phyloP scores from a whole-genome alignment of 2,329 filamentous ascomycete species.

The Colletotrichum sp. region DNA sequence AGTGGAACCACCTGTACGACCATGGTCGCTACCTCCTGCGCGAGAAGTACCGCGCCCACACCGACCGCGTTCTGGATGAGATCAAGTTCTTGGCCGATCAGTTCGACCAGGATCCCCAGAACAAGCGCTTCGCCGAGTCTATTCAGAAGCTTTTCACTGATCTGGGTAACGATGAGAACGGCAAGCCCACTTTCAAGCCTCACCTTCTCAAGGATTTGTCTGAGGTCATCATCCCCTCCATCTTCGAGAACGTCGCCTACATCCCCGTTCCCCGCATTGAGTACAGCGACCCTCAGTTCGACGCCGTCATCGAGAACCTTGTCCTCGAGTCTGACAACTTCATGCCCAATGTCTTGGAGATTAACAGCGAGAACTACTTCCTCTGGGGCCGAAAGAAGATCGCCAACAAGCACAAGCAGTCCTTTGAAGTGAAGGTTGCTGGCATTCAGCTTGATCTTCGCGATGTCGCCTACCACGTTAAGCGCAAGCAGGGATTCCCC shows the following conservation, averaged over 20 bases:
- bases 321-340: conserved; percentile 97
- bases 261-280: conserved; percentile 94
- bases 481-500: conserved; percentile 93
- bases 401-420: conserved; percentile 77
- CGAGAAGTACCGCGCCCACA: conserved; percentile 85
- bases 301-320: conserved; percentile 92
- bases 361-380: conserved; percentile 93
- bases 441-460: conserved; percentile 92
- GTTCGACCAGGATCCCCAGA: conserved; percentile 87
- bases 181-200: conserved; percentile 89
- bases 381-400: conserved; percentile 92
- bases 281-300: conserved; percentile 82
- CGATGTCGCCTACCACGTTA: conserved; percentile 93
- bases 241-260: conserved; percentile 87
- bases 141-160: conserved; percentile 85
- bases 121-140: conserved; percentile 78
- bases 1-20: conserved; percentile 88
- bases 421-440: conserved; percentile 80
- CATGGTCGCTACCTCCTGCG: conserved; percentile 85
- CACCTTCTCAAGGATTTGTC: conserved; percentile 89
- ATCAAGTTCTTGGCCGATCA: conserved; percentile 88
- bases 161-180: conserved; percentile 85
- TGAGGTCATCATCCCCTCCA: conserved; percentile 81
- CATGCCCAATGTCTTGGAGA: conserved; percentile 88
- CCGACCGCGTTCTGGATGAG: conserved; percentile 86